phyloP scores from a whole-genome alignment of 1,139 yeast species.

The Geotrichum europaeum region DNA sequence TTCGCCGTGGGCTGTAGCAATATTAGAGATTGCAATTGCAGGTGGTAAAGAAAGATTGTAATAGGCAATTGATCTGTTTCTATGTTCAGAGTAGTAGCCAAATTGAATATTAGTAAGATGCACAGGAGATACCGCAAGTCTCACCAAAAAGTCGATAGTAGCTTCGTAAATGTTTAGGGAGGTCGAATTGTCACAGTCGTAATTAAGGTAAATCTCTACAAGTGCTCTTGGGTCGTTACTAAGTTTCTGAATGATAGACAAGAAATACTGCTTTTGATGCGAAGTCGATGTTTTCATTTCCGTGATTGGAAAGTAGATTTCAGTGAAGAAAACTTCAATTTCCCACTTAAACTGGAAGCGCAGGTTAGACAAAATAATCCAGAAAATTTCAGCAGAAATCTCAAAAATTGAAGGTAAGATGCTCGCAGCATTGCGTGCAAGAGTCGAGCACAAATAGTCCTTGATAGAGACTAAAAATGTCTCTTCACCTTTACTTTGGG shows the following conservation, averaged over 20 bases:
- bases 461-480: constrained; percentile 72
- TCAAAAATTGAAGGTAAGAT: constrained; percentile 90
- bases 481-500: constrained; percentile 55
- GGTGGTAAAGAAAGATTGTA: constrained; percentile 72
- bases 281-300: constrained; percentile 88
- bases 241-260: constrained; percentile 69
- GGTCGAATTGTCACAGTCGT: constrained; percentile 77
- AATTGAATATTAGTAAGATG: constrained; percentile 69
- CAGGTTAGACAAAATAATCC: constrained; percentile 77
- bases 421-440: constrained; percentile 90
- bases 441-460: constrained; percentile 73
- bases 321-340: constrained; percentile 87
- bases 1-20: constrained; percentile 51
- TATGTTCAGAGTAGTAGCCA: constrained; percentile 57
- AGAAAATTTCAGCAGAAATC: constrained; percentile 84
- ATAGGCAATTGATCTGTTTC: constrained; percentile 58
- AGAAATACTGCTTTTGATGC: constrained; percentile 84
- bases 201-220: constrained; percentile 88
- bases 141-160: constrained; percentile 70
- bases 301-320: constrained; percentile 88
- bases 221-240: constrained; percentile 86
- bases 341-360: constrained; percentile 86
- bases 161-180: constrained; percentile 84
- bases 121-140: constrained; percentile 62
- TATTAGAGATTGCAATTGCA: constrained; percentile 62